Evolutionary conservation across 2,329 filamentous ascomycete genomes (phyloP), one percentile per base, ranked within the genome.

Genomic region (Colletotrichum horii): DNA sequence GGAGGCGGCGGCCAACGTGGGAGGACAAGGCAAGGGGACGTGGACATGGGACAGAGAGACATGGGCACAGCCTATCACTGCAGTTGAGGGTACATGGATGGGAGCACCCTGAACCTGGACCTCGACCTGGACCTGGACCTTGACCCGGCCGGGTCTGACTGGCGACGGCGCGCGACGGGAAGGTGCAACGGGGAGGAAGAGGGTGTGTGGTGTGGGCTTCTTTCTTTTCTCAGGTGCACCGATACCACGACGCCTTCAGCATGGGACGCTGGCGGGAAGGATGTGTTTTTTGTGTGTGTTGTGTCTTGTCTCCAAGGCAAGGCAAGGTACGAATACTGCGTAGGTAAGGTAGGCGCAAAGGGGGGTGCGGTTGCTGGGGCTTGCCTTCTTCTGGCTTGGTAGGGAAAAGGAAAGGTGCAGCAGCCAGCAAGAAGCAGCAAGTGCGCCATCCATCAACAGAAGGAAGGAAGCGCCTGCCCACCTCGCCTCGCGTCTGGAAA

Each of bases 61-160:
- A 74, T 76, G 74, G 70, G 73, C 70, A 68, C 73, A 73, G 73
- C 74, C 74, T 73, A 69, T 76, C 65, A 55, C 34, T 64, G 34
- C 22, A 28, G 22, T 38, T 61, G 36, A 30, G 32, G 48, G 70
- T 60, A 68, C 70, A 32, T 68, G 38, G 19, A 22, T 30, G 69
- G 34, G 58, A n/a, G 36, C 24, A 56, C 66, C 74, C 66, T 48
- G 73, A 56, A 62, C 72, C 71, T 43, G 15, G 58, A 34, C 60
- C 61, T 73, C 28, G 61, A 61, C 62, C 62, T 69, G 36, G 73
- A 55, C 62, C 73, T 67, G 48, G 34, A 61, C 66, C 66, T 68
- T 61, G 58, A 70, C 66, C 66, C 43, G 56, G 56, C 67, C 28
- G 67, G 67, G 56, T 58, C 67, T 66, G 61, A 66, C 68, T 71